A percentile compares a stretch with the other conserved stretches of the same genome.
These are phyloP conservation scores for Suhomyces tanzawaensis DNA, from an alignment of 805 yeast species.

Conservation along the genomic window DNA sequence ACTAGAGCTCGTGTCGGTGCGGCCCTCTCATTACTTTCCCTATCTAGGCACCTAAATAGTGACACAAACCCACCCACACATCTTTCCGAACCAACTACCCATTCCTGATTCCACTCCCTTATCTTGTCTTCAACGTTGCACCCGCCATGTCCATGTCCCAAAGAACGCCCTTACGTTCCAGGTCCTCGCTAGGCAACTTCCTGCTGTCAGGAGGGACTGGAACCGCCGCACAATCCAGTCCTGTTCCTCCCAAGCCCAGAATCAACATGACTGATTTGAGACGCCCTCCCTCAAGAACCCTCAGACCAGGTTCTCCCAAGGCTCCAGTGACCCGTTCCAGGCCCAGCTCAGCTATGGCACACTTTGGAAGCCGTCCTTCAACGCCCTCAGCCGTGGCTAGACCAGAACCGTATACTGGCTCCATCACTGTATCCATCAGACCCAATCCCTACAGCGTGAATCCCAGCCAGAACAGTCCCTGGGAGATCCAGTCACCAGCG, in stretches of 20 bases:
- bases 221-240: neutral
- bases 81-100: neutral
- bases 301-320: slow-evolving; percentile 33
- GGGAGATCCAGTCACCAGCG: slow-evolving; percentile 40
- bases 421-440: slow-evolving; percentile 73
- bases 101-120: neutral
- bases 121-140: neutral
- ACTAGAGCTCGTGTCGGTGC: no score
- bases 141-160: slow-evolving; percentile 13
- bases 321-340: slow-evolving; percentile 15
- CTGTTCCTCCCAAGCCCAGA: slow-evolving; percentile 7
- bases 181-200: slow-evolving; percentile 22
- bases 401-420: slow-evolving; percentile 57
- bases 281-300: slow-evolving; percentile 30
- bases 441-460: slow-evolving; percentile 60
- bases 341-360: slow-evolving; percentile 37
- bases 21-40: slow-evolving; percentile 8
- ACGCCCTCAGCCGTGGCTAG: slow-evolving; percentile 32
- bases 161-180: slow-evolving; percentile 26
- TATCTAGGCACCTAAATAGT: slow-evolving; percentile 3
- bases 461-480: slow-evolving; percentile 35
- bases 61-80: slow-evolving; percentile 1
- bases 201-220: slow-evolving; percentile 3
- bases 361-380: slow-evolving; percentile 28
- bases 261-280: slow-evolving; percentile 20